Percentiles rank a stretch among this genome's conserved stretches.
Conservation (phyloP, 2,329 filamentous ascomycete genomes). For the Aplosporella prunicola region DNA sequence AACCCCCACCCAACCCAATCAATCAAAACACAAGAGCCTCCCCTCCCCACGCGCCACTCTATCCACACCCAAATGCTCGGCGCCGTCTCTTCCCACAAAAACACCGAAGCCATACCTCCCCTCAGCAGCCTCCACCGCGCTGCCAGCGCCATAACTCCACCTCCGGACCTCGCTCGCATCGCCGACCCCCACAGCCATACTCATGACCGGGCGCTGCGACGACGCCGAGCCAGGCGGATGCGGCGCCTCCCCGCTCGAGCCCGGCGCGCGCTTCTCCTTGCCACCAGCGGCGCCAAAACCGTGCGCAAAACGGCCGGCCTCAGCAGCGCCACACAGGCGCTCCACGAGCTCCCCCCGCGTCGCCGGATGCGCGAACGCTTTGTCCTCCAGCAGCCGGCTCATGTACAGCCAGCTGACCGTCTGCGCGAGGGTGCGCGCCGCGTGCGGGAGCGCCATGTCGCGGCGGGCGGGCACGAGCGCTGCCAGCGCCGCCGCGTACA, state of each 20-base stretch:
- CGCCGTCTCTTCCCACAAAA: conserved; percentile 48
- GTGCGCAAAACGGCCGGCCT: conserved; percentile 13
- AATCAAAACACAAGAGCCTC: conserved; percentile 14
- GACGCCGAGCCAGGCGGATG: not conserved
- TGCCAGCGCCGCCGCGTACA: conserved; percentile 59
- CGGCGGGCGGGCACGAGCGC: conserved; percentile 49
- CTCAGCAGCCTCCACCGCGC: conserved; percentile 21
- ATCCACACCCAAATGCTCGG: conserved; percentile 52
- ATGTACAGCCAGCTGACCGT: conserved; percentile 68
- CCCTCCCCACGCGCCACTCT: conserved; percentile 29
- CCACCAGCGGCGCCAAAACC: conserved; percentile 7
- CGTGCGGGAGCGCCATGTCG: conserved; percentile 61
- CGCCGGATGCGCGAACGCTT: conserved; percentile 59
- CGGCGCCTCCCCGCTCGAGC: not conserved
- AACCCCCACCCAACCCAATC: not conserved
- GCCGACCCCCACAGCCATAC: too few species aligned
- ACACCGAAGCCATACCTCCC: conserved; percentile 48
- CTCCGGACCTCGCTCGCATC: conserved; percentile 9
- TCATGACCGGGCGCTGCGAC: conserved; percentile 12
- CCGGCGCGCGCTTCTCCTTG: conserved; percentile 4
- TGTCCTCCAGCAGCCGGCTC: conserved; percentile 61
- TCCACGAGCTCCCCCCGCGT: conserved; percentile 61
- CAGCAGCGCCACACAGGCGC: conserved; percentile 50
- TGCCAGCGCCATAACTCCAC: conserved; percentile 22
- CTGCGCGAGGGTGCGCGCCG: conserved; percentile 62